These are phyloP conservation scores for Periconia macrospinosa DNA, from an alignment of 2,329 filamentous ascomycete genomes.

Conservation along the genomic window DNA sequence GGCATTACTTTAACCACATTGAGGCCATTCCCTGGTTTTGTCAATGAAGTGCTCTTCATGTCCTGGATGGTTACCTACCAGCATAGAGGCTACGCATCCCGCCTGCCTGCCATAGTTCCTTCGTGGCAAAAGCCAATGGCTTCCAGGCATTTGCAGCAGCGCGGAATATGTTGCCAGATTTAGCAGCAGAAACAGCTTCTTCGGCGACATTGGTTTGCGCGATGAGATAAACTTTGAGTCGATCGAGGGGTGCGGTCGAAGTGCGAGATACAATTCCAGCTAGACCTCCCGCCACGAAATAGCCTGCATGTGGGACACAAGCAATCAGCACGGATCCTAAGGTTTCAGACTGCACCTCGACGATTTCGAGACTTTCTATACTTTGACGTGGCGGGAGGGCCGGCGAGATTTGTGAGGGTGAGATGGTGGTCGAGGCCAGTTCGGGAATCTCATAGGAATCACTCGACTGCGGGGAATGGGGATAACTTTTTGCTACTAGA, in stretches of 20 bases:
- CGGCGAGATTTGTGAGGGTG: slow-evolving; percentile 26
- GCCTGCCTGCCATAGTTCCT: slow-evolving; percentile 81
- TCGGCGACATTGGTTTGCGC: slow-evolving; percentile 74
- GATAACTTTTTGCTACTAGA: slow-evolving; percentile 61
- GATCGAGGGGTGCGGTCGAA: slow-evolving; percentile 92
- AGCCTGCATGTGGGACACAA: slow-evolving; percentile 76
- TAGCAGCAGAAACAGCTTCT: slow-evolving; percentile 66
- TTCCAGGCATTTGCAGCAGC: slow-evolving; percentile 67
- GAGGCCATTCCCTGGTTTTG: slow-evolving; percentile 77
- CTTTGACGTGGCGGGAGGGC: slow-evolving; percentile 42
- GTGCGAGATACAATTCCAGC: slow-evolving; percentile 94
- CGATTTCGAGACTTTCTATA: slow-evolving; percentile 24
- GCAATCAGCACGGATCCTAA: slow-evolving; percentile 54
- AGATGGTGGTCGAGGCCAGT: slow-evolving; percentile 26
- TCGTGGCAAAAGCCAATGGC: slow-evolving; percentile 72
- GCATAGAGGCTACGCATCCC: slow-evolving; percentile 90
- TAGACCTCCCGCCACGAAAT: slow-evolving; percentile 93
- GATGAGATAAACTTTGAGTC: slow-evolving; percentile 95
- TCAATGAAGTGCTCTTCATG: slow-evolving; percentile 8
- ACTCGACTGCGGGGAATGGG: slow-evolving; percentile 30
- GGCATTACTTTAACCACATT: slow-evolving; percentile 99
- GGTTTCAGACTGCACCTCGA: slow-evolving; percentile 30
- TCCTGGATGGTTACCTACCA: slow-evolving; percentile 60
- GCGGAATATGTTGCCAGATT: slow-evolving; percentile 66
- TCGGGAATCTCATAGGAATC: slow-evolving; percentile 28